Evolutionary conservation across 176 grass and related monocot genomes (phyloP), one percentile per base, ranked within the genome.

Genomic region (Alloteropsis semialata): DNA sequence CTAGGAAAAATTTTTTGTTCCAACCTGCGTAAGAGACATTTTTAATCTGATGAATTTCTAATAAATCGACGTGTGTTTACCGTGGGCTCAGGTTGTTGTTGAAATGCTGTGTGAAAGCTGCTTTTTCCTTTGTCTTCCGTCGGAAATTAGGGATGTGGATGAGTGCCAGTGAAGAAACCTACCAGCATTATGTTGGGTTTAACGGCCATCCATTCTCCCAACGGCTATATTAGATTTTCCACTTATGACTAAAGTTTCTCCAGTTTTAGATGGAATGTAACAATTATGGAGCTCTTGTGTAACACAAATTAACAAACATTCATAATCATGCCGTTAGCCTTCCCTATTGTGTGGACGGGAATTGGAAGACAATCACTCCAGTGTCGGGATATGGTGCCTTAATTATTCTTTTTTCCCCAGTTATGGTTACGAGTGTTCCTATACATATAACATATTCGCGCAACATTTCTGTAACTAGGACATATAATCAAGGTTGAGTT

Each of bases 1-100:
- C 57, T 78, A 65, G 65, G 74, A 74, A 77, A 79, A 36, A 25
- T 56, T 74, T 82, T 79, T 81, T 85, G n/a, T 89, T 81, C 57
- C 73, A 44, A 53, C 43, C 54, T 13, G 21, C 81, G 77, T 64
- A 45, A 81, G 36, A 10, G 44, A 75, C 36, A 24, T 18, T 44
- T 85, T 85, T 53, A 37, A 65, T 78, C 64, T 49, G 55, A 74
- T 42, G 65, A 48, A 51, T 80, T 50, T 85, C 70, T 50, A 81
- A 81, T 89, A 84, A 89, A 85, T 16, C 29, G 2, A 65, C 3
- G 11, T n/a, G 18, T 53, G 57, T 74, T 82, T 70, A 32, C 53
- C 14, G 4, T 53, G 53, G 39, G n/a, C 18, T 6, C 34, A n/a
- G 36, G 2, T 66, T 12, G 9, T 66, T 66, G 6, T 11, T 3